Evolutionary conservation across 148 eudicot species (phyloP), one percentile per base, ranked within the genome.

Genomic region (Rhododendron ovatum): DNA sequence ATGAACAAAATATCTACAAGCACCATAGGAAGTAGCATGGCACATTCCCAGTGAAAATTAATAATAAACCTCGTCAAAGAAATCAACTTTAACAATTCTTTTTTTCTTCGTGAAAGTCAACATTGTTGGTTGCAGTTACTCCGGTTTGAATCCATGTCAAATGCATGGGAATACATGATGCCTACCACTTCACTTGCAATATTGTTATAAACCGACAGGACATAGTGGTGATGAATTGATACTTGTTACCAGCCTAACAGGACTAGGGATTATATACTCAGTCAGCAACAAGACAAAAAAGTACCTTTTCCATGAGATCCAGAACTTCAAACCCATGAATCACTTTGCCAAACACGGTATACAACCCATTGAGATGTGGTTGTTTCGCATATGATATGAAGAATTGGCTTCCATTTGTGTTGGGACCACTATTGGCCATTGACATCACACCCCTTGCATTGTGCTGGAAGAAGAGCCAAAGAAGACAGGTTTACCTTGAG

Each of bases 321-420:
- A 97, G 99, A 74, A 97, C 96, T 92, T 97, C 98, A 88, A 97
- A 97, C 61, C 99, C 98, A 93, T 95, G 98, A 91, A 97, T 97
- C 78, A 95, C 99, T 89, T 95, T 97, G 84, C 98, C 99, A 83
- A 97, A 94, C 83, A 97, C 91, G 2, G 98, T 95, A 90, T 97
- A 97, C 83, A 91, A 78, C 80, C 98, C 98, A 86, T 97, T 97
- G 51, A 97, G 95, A 94, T 97, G 99, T 65, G 99, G 99, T 82
- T 97, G 99, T 88, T 97, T 95, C 61, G 91, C 99, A 80, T 97
- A 97, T 82, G 95, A 84, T 15, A 97, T 63, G 86, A 97, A 95
- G 90, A 97, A 97, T 87, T 97, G 99, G 90, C 99, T 97, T 82
- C 98, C 98, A 81, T 95, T 97, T 14, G 98, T 95, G 86, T 96